Evolutionary conservation across 441 rosid species (phyloP).

Genomic region (Raphanus hybrid): DNA sequence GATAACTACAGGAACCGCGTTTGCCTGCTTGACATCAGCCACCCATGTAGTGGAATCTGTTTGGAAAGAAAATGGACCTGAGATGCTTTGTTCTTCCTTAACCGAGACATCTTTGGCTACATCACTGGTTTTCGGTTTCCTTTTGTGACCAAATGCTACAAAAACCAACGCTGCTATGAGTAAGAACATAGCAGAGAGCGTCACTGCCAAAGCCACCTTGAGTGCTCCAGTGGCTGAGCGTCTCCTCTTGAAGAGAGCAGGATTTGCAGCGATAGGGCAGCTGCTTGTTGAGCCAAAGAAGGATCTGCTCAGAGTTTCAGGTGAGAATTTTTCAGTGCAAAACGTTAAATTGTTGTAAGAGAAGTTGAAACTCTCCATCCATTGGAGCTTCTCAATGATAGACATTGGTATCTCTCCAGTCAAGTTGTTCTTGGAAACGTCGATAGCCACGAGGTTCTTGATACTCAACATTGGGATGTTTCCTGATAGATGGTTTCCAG

Average conservation of each 20-base stretch:
- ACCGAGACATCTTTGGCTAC: conserved; percentile 60
- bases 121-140: conserved; percentile 53
- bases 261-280: conserved; percentile 94
- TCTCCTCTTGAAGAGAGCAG: conserved; percentile 58
- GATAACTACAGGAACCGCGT: conserved; percentile 71
- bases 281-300: conserved; percentile 70
- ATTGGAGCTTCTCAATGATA: conserved; percentile 58
- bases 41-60: conserved; percentile 95
- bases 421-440: conserved; percentile 78
- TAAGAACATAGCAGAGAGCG: conserved; percentile 69
- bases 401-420: conserved; percentile 72
- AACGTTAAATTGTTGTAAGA: conserved; percentile 89
- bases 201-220: conserved; percentile 72
- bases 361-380: conserved; percentile 81
- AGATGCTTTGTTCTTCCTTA: conserved; percentile 75
- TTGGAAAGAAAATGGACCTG: conserved; percentile 88
- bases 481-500: conserved; percentile 72
- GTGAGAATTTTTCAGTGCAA: conserved; percentile 61
- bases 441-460: conserved; percentile 60
- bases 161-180: conserved; percentile 64
- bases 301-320: conserved; percentile 50
- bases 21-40: conserved; percentile 92
- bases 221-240: conserved; percentile 50
- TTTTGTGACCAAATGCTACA: conserved; percentile 72
- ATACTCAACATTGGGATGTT: conserved; percentile 55